Conservation (phyloP, 1,139 yeast genomes). For the Blastobotrys persicus region DNA sequence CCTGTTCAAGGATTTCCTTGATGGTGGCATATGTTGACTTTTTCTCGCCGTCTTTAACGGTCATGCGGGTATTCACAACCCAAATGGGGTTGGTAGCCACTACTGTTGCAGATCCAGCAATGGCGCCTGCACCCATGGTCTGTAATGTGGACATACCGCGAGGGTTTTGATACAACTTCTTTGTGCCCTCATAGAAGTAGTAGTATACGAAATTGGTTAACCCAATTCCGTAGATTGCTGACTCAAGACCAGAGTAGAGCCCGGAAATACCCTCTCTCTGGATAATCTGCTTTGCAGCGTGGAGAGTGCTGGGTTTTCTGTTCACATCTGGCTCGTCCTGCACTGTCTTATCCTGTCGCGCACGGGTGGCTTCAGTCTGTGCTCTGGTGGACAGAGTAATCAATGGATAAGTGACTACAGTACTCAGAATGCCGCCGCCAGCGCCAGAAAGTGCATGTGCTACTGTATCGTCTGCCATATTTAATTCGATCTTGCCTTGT, state of each 20-base stretch:
- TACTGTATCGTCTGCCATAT: constrained; percentile 35
- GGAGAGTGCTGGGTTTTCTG: constrained; percentile 31
- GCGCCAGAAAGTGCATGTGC: constrained; percentile 94
- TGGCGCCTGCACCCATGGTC: constrained; percentile 74
- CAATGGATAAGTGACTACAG: constrained; percentile 82
- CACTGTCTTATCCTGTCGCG: constrained; percentile 33
- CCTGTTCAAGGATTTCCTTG: constrained; percentile 60
- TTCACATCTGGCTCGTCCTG: constrained; percentile 29
- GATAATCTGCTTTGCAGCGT: constrained; percentile 49
- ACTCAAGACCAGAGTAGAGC: constrained; percentile 79
- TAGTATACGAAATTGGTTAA: constrained; percentile 86
- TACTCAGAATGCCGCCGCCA: constrained; percentile 85
- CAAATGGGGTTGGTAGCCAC: constrained; percentile 90
- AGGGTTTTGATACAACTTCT: constrained; percentile 50
- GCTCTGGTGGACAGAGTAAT: constrained; percentile 82
- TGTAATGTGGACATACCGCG: constrained; percentile 54
- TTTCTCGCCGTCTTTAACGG: constrained; percentile 45
- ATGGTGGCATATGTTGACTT: constrained; percentile 53
- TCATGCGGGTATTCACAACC: constrained; percentile 91
- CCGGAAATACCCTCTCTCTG: constrained; percentile 66
- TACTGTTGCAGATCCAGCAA: constrained; percentile 86
- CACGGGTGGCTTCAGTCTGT: constrained; percentile 58
- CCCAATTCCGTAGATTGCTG: constrained; percentile 83
- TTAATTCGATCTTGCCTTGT: neutral
- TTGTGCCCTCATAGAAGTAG: constrained; percentile 78